Percentiles rank a stretch among this genome's conserved stretches.
These are phyloP conservation scores for Datura wrightii DNA, from an alignment of 257 asterid species.

Conservation along the genomic window DNA sequence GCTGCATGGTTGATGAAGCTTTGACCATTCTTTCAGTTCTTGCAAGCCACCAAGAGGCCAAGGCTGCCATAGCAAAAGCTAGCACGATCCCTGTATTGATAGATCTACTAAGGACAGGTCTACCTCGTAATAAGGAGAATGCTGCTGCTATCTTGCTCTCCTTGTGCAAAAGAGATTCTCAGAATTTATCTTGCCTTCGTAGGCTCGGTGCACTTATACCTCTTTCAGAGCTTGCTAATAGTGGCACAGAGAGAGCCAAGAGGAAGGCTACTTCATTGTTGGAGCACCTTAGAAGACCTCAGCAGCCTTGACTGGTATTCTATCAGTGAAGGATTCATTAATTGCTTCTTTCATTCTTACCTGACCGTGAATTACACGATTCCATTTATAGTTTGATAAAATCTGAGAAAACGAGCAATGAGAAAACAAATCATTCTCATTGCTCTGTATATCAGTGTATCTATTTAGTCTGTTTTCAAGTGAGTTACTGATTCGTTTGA, in stretches of 20 bases:
- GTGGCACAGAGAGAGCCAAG: slow-evolving; percentile 90
- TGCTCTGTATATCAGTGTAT: slow-evolving; percentile 42
- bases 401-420: slow-evolving; percentile 41
- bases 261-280: slow-evolving; percentile 79
- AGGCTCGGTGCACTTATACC: slow-evolving; percentile 88
- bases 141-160: slow-evolving; percentile 81
- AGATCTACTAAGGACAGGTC: slow-evolving; percentile 72
- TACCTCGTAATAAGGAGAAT: slow-evolving; percentile 77
- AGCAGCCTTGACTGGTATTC: slow-evolving; percentile 42
- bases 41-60: slow-evolving; percentile 85
- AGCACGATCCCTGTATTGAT: slow-evolving; percentile 78
- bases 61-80: slow-evolving; percentile 74
- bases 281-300: slow-evolving; percentile 67
- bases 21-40: slow-evolving; percentile 91
- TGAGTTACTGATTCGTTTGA: slow-evolving; percentile 28
- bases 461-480: slow-evolving; percentile 21
- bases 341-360: slow-evolving; percentile 37
- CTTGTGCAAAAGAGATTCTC: slow-evolving; percentile 74
- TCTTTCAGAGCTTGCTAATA: slow-evolving; percentile 68
- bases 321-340: background rate
- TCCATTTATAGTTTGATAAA: slow-evolving; percentile 47
- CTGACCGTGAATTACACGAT: slow-evolving; percentile 40
- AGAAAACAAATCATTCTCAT: slow-evolving; percentile 48
- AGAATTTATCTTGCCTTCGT: slow-evolving; percentile 65
- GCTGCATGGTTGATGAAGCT: slow-evolving; percentile 87